These are phyloP conservation scores for Colletotrichum sansevieriae DNA, from an alignment of 2,329 filamentous ascomycete species.

Conservation along the genomic window DNA sequence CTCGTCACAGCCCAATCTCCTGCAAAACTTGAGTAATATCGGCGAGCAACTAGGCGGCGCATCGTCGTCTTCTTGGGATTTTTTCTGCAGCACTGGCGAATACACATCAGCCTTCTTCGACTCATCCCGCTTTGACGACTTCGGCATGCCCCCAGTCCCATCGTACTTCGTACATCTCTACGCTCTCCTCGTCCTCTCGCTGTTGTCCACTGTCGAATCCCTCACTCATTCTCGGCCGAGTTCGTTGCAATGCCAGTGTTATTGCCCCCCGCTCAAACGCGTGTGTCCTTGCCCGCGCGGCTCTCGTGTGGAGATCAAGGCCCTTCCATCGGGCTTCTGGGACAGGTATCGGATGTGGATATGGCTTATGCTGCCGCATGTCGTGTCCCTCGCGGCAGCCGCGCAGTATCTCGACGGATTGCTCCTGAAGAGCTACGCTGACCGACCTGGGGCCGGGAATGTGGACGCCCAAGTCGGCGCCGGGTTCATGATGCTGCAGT, in stretches of 20 bases:
- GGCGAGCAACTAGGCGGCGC: slow-evolving; percentile 13
- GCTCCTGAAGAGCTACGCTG: slow-evolving; percentile 22
- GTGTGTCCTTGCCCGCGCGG: slow-evolving; percentile 42
- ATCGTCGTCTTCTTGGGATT: slow-evolving; percentile 35
- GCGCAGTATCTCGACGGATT: slow-evolving; percentile 6
- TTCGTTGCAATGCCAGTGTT: slow-evolving; percentile 37
- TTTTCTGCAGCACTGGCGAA: too few species aligned
- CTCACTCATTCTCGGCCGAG: slow-evolving; percentile 29
- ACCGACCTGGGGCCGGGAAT: neutral
- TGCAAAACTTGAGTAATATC: slow-evolving; percentile 30
- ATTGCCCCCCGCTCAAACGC: slow-evolving; percentile 22
- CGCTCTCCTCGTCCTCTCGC: neutral
- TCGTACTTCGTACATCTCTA: neutral
- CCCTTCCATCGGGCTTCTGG: slow-evolving; percentile 33
- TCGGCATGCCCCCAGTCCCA: neutral
- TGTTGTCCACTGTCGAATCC: slow-evolving; percentile 9
- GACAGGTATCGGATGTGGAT: slow-evolving; percentile 39
- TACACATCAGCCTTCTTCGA: too few species aligned
- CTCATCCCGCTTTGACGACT: slow-evolving; percentile 18
- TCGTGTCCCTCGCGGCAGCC: neutral
- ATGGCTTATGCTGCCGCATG: slow-evolving; percentile 18
- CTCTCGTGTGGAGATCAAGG: slow-evolving; percentile 38
- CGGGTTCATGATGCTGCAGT: slow-evolving; percentile 16
- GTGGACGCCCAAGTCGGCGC: slow-evolving; percentile 24
- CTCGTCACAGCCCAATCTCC: slow-evolving; percentile 23